Conservation (phyloP, 148 eudicot species). For the Dysphania ambrosioides region DNA sequence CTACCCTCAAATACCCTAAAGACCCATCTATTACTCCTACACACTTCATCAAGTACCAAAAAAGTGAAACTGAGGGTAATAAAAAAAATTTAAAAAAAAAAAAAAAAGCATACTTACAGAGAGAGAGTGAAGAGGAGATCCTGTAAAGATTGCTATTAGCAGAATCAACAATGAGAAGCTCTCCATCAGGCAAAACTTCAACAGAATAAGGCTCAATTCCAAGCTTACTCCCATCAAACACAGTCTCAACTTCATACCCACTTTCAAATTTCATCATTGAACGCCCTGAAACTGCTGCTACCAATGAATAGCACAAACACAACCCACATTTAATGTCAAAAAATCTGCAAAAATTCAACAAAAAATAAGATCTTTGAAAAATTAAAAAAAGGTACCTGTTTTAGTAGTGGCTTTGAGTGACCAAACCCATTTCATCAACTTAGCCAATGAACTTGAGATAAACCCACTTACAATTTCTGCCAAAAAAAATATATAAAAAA, state of each 20-base stretch:
- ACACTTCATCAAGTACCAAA: too few relatives aligned
- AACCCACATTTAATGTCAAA: not conserved
- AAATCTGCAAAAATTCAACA: not conserved
- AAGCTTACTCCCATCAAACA: slow-evolving; percentile 97
- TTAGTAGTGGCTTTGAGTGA: slow-evolving; percentile 83
- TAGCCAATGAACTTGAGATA: slow-evolving; percentile 57
- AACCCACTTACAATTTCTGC: slow-evolving; percentile 86
- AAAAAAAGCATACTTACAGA: slow-evolving; percentile 48
- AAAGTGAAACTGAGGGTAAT: too few relatives aligned
- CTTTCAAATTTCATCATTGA: slow-evolving; percentile 96
- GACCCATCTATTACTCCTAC: too few relatives aligned
- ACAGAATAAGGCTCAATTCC: slow-evolving; percentile 89
- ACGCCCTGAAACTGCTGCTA: slow-evolving; percentile 68
- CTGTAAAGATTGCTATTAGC: slow-evolving; percentile 86
- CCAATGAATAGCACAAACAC: slow-evolving; percentile 4
- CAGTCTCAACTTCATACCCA: slow-evolving; percentile 96
- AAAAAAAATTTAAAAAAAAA: not conserved
- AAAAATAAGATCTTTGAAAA: slow-evolving; percentile 3
- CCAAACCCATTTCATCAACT: slow-evolving; percentile 76
- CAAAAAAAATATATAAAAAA: not conserved
- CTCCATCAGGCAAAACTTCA: slow-evolving; percentile 75
- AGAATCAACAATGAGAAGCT: slow-evolving; percentile 91
- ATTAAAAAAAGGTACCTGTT: slow-evolving; percentile 54
- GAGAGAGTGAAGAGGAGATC: slow-evolving; percentile 86
- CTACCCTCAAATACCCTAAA: too few relatives aligned